phyloP scores from a whole-genome alignment of 2,329 filamentous ascomycete species.

The Trichophyton equinum region DNA sequence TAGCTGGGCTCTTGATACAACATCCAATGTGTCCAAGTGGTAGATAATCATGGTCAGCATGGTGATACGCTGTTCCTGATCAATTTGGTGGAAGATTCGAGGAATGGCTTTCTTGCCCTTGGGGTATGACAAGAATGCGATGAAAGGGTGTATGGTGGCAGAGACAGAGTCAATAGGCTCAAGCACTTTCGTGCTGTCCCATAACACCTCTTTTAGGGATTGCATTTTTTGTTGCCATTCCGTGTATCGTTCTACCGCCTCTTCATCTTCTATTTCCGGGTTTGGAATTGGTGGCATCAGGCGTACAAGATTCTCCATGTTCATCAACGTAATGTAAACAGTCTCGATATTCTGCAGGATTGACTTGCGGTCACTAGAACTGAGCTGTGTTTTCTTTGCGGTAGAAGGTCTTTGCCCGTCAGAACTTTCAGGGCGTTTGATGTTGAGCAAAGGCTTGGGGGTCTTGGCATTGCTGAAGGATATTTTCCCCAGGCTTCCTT shows the following conservation, averaged over 20 bases:
- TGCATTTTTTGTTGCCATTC: slow-evolving; percentile 65
- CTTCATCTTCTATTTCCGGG: slow-evolving; percentile 49
- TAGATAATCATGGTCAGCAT: slow-evolving; percentile 93
- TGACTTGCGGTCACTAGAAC: slow-evolving; percentile 62
- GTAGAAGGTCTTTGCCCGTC: slow-evolving; percentile 42
- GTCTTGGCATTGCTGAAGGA: slow-evolving; percentile 99
- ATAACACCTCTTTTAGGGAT: slow-evolving; percentile 65
- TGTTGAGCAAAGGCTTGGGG: slow-evolving; percentile 84
- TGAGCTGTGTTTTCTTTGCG: slow-evolving; percentile 37
- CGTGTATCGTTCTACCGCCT: slow-evolving; percentile 59
- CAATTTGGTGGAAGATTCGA: slow-evolving; percentile 85
- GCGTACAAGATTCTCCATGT: slow-evolving; percentile 84
- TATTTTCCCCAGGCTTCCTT: slow-evolving; percentile 93
- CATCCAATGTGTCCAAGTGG: slow-evolving; percentile 82
- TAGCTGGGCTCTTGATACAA: slow-evolving; percentile 69
- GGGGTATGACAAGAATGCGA: slow-evolving; percentile 81
- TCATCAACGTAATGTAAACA: slow-evolving; percentile 80
- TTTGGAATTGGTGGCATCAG: slow-evolving; percentile 55
- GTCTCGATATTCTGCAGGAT: slow-evolving; percentile 77
- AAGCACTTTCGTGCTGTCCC: slow-evolving; percentile 80
- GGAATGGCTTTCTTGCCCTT: slow-evolving; percentile 96
- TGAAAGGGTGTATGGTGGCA: slow-evolving; percentile 70
- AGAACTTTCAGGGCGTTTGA: slow-evolving; percentile 69
- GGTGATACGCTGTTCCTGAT: slow-evolving; percentile 78
- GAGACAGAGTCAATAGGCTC: slow-evolving; percentile 71